Evolutionary conservation across 371 early-diverging fungal genomes (phyloP).

Genomic region (Synchytrium microbalum): DNA sequence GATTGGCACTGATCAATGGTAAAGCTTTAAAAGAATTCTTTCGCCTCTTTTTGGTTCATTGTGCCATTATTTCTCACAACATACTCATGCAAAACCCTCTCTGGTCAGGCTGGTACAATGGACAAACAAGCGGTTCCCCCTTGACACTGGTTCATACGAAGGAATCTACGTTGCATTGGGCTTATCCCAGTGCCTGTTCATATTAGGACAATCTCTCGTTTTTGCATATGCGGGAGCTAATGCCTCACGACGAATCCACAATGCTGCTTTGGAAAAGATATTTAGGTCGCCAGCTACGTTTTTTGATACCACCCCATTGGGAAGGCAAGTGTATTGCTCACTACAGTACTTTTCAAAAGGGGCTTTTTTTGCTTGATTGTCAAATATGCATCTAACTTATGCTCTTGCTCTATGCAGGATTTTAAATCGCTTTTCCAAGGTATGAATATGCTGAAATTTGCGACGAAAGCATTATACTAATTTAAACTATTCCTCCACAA

Average conservation of each 20-base stretch:
- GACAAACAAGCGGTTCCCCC: not conserved
- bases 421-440: constrained; percentile 38
- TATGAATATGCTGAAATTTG: no score
- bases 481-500: no score
- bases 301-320: constrained; percentile 80
- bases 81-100: no score
- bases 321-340: no score
- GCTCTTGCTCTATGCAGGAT: no score
- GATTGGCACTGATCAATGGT: constrained; percentile 1
- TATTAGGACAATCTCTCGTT: not conserved
- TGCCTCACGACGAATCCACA: not conserved
- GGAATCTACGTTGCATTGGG: constrained; percentile 15
- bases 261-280: constrained; percentile 49
- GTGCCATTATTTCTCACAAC: no score
- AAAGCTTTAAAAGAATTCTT: not conserved
- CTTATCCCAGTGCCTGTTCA: constrained; percentile 11
- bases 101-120: constrained; percentile 15
- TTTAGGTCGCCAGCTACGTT: constrained; percentile 67
- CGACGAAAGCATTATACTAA: no score
- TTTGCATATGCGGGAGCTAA: not conserved
- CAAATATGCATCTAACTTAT: no score
- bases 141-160: not conserved
- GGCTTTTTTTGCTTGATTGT: no score
- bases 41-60: not conserved
- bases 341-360: no score